A percentile compares a stretch with the other conserved stretches of the same genome.
phyloP scores from a whole-genome alignment of 2,329 filamentous ascomycete genomes.

The Beauveria brongniartii region DNA sequence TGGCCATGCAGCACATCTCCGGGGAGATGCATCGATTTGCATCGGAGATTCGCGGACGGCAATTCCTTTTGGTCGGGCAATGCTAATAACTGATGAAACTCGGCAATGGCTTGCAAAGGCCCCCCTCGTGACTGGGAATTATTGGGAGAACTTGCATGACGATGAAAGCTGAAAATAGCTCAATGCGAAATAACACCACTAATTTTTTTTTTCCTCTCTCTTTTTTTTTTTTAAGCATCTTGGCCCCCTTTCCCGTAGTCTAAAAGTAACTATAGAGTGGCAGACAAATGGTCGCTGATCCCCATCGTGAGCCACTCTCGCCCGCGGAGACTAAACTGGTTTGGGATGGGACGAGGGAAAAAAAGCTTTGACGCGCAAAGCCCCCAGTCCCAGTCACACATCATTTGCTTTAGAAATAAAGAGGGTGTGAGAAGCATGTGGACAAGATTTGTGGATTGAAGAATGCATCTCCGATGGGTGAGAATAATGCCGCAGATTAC shows the following conservation, averaged over 20 bases:
- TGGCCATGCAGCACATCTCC: neutral
- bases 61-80: neutral
- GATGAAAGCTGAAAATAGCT: neutral
- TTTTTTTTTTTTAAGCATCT: neutral
- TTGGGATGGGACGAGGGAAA: neutral
- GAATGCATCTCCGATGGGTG: neutral
- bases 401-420: neutral
- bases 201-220: neutral
- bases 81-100: too few species aligned
- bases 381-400: neutral
- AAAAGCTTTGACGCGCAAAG: neutral
- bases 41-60: conserved; percentile 1
- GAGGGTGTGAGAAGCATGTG: neutral
- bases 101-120: too few species aligned
- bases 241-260: too few species aligned
- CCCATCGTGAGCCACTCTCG: neutral
- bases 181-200: neutral
- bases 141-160: neutral
- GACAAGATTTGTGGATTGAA: neutral
- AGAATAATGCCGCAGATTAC: neutral
- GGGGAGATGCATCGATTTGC: neutral
- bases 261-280: too few species aligned
- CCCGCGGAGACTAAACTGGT: conserved; percentile 3
- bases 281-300: neutral
- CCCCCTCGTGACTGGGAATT: neutral